These are phyloP conservation scores for Cyclotella atomus DNA, from an alignment of 108 stramenopile genomes.

Conservation along the genomic window DNA sequence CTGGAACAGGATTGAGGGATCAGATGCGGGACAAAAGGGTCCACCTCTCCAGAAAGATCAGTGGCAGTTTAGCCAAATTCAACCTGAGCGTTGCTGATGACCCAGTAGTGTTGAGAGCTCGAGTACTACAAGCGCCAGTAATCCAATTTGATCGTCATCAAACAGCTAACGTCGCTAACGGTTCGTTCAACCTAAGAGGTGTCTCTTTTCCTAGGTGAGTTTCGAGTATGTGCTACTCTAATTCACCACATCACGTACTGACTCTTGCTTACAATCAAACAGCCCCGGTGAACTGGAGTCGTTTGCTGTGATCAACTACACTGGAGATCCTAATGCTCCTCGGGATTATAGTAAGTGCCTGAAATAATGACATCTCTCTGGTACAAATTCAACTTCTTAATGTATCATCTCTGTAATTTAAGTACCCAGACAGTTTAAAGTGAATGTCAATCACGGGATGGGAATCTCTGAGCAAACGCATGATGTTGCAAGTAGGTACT, in stretches of 20 bases:
- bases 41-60: neutral
- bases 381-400: neutral
- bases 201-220: too few species aligned
- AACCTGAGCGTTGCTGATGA: slow-evolving; percentile 13
- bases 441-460: slow-evolving; percentile 20
- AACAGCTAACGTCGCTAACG: neutral
- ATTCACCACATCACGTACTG: too few species aligned
- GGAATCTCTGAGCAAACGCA: slow-evolving; percentile 17
- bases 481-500: slow-evolving; percentile 6
- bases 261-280: too few species aligned
- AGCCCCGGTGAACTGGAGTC: neutral
- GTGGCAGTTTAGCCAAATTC: slow-evolving; percentile 8
- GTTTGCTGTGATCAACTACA: slow-evolving; percentile 25
- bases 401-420: neutral
- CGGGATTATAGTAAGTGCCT: slow-evolving; percentile 12
- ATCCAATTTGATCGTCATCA: slow-evolving; percentile 9
- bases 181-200: slow-evolving; percentile 24
- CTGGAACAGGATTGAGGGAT: slow-evolving; percentile 6
- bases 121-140: slow-evolving; percentile 18
- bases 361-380: neutral
- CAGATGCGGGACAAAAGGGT: neutral
- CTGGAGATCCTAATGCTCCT: neutral
- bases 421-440: slow-evolving; percentile 5
- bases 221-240: too few species aligned
- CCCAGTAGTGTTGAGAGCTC: slow-evolving; percentile 14